Evolutionary conservation across 257 asterid species (phyloP).

Genomic region (Vinca minor): DNA sequence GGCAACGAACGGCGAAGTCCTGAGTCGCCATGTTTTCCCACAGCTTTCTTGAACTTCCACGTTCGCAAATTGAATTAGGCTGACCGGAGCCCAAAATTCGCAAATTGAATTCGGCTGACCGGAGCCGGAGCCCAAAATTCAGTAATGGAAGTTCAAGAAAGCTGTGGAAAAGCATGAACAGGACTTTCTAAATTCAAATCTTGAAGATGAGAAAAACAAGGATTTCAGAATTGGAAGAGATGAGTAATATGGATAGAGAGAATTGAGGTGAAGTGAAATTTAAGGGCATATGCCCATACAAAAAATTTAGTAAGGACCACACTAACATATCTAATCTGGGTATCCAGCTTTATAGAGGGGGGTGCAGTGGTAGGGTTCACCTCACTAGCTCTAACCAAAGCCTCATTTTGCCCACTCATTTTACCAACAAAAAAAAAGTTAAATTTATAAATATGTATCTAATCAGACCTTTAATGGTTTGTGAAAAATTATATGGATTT

Average conservation of each 20-base stretch:
- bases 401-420: conserved; percentile 32
- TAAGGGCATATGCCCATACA: conserved; percentile 22
- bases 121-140: conserved; percentile 5
- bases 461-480: no score
- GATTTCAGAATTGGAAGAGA: not conserved
- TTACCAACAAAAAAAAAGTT: no score
- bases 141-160: conserved; percentile 31
- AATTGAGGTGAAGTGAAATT: no score
- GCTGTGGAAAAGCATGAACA: conserved; percentile 18
- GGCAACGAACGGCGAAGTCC: conserved; percentile 19
- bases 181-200: not conserved
- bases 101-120: conserved; percentile 26
- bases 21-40: conserved; percentile 52
- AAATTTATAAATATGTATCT: no score
- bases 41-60: conserved; percentile 13
- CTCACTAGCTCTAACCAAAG: conserved; percentile 22
- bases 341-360: conserved; percentile 30
- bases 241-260: no score
- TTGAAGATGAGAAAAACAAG: not conserved
- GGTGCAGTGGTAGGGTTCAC: conserved; percentile 44
- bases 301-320: conserved; percentile 43
- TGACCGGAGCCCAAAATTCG: conserved; percentile 11
- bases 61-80: not conserved
- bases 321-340: conserved; percentile 19
- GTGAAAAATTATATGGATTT: no score